Evolutionary conservation across 1,284 basidiomycete genomes (phyloP).

Genomic region (Boletus mariae): DNA sequence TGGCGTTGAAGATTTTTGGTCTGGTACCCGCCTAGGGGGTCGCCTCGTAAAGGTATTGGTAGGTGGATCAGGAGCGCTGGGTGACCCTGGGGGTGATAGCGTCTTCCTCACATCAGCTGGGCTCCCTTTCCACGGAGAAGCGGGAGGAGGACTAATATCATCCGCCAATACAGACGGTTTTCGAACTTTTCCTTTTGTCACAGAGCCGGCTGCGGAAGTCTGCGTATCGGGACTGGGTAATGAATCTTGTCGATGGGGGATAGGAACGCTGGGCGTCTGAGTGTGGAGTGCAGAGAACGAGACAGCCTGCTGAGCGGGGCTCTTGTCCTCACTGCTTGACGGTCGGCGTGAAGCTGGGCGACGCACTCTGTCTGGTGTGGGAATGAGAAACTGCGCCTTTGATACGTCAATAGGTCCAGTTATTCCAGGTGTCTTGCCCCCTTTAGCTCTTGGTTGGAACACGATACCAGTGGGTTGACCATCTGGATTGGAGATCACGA

Average conservation of each 20-base stretch:
- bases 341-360: conserved; percentile 27
- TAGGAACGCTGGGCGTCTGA: conserved; percentile 12
- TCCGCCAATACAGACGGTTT: conserved; percentile 32
- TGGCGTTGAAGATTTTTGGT: conserved; percentile 27
- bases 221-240: conserved; percentile 23
- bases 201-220: conserved; percentile 3
- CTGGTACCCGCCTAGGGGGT: conserved; percentile 25
- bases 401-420: conserved; percentile 19
- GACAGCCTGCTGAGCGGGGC: conserved; percentile 19
- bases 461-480: conserved; percentile 92
- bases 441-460: conserved; percentile 76
- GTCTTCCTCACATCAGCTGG: conserved; percentile 32
- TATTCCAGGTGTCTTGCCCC: conserved; percentile 21
- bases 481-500: conserved; percentile 90
- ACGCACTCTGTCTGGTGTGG: conserved; percentile 28
- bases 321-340: conserved; percentile 29
- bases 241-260: conserved; percentile 26
- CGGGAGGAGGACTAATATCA: conserved; percentile 14
- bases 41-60: conserved; percentile 26
- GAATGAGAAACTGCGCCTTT: conserved; percentile 37
- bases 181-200: conserved; percentile 24
- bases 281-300: conserved; percentile 36
- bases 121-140: conserved; percentile 29
- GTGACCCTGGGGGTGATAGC: conserved; percentile 35
- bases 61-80: conserved; percentile 28